Evolutionary conservation across 345 rosid species (phyloP).

Genomic region (Lepidium africanum): DNA sequence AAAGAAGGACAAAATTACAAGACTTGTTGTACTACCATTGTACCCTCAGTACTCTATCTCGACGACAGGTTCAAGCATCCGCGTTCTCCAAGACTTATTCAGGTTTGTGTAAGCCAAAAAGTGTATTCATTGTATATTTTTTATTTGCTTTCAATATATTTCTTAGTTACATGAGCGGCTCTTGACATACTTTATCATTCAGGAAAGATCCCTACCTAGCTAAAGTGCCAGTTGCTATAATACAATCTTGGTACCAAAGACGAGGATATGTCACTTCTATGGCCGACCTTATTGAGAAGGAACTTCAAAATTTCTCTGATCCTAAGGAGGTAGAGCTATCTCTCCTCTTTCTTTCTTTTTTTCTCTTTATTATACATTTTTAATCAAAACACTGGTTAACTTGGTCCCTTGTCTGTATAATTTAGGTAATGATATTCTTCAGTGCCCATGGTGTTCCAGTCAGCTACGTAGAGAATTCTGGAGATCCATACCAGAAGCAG

Average conservation of each 20-base stretch:
- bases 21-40: conserved; percentile 90
- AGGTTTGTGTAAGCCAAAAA: conserved; percentile 34
- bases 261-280: conserved; percentile 78
- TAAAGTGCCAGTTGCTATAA: conserved; percentile 63
- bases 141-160: not conserved
- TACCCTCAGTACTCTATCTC: conserved; percentile 95
- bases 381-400: not conserved
- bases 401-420: conserved; percentile 6
- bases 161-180: not conserved
- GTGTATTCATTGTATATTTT: not conserved
- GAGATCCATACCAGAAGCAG: conserved; percentile 91
- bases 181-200: conserved; percentile 28
- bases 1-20: conserved; percentile 67
- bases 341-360: not conserved
- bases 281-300: conserved; percentile 78
- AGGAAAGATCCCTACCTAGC: conserved; percentile 77
- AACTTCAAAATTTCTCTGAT: conserved; percentile 54
- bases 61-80: conserved; percentile 90
- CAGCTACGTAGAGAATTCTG: conserved; percentile 77
- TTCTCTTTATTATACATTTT: not conserved
- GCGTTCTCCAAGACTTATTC: conserved; percentile 61
- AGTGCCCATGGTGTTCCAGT: conserved; percentile 98
- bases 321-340: conserved; percentile 59
- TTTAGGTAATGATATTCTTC: conserved; percentile 80
- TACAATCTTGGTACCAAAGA: conserved; percentile 82